A percentile compares a stretch with the other conserved stretches of the same genome.
These are phyloP conservation scores for Fusarium graminum DNA, from an alignment of 2,329 filamentous ascomycete species.

Conservation along the genomic window DNA sequence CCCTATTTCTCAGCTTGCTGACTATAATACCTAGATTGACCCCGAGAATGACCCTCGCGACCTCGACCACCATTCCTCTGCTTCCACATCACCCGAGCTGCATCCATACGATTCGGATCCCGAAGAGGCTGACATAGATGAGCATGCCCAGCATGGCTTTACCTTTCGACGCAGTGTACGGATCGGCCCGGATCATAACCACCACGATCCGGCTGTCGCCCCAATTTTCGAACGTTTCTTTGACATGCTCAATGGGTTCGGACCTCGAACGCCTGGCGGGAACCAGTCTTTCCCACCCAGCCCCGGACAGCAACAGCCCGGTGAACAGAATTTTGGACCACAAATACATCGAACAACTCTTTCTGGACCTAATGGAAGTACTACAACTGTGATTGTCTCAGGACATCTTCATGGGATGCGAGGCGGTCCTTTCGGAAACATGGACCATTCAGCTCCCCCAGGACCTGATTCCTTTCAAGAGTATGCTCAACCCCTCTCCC, in stretches of 20 bases:
- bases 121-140: conserved; percentile 70
- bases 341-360: conserved; percentile 57
- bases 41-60: conserved; percentile 73
- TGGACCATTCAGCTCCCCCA: conserved; percentile 6
- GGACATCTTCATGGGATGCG: conserved; percentile 49
- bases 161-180: conserved; percentile 56
- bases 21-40: conserved; percentile 59
- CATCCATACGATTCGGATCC: conserved; percentile 63
- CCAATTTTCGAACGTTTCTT: conserved; percentile 59
- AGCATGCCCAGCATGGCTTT: conserved; percentile 61
- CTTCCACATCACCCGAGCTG: conserved; percentile 51
- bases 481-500: conserved; percentile 55
- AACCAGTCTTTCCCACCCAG: conserved; percentile 33
- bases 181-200: conserved; percentile 45
- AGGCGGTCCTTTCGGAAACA: conserved; percentile 23
- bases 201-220: conserved; percentile 52
- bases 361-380: conserved; percentile 55
- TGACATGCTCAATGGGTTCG: conserved; percentile 59
- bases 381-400: conserved; percentile 62
- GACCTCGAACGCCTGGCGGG: conserved; percentile 34
- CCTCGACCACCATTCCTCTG: conserved; percentile 48
- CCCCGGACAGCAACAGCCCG: conserved; percentile 24
- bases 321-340: conserved; percentile 41
- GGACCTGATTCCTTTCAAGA: conserved; percentile 61
- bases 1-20: conserved; percentile 19